phyloP scores from a whole-genome alignment of 306 rosid species.

The Betula pendula region DNA sequence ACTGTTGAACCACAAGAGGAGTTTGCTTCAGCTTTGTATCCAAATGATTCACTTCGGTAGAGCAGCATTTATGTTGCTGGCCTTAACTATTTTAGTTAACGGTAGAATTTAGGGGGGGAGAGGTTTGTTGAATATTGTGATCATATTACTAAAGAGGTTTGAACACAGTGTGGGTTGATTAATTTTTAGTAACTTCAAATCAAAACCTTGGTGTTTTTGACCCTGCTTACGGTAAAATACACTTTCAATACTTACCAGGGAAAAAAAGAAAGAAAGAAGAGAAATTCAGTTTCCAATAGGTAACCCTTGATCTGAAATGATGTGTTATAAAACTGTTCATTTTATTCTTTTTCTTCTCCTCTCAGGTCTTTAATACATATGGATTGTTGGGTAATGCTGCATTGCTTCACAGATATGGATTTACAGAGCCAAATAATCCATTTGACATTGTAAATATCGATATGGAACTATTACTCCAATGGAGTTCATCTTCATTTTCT shows the following conservation, averaged over 20 bases:
- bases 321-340: background rate
- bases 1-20: background rate
- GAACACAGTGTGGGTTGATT: background rate
- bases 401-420: constrained; percentile 89
- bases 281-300: background rate
- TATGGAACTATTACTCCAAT: constrained; percentile 65
- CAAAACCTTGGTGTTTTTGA: no score
- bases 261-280: no score
- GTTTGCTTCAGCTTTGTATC: background rate
- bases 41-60: background rate
- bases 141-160: no score
- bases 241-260: no score
- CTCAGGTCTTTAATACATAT: constrained; percentile 82
- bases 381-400: constrained; percentile 90
- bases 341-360: constrained; percentile 9
- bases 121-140: background rate
- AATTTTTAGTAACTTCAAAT: no score
- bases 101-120: no score
- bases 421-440: constrained; percentile 75
- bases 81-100: background rate
- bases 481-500: constrained; percentile 66
- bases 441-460: constrained; percentile 83
- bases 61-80: background rate
- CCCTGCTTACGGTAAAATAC: background rate
- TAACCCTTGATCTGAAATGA: background rate